Evolutionary conservation across 2,329 filamentous ascomycete genomes (phyloP).

Genomic region (Chalaropsis thielavioides): DNA sequence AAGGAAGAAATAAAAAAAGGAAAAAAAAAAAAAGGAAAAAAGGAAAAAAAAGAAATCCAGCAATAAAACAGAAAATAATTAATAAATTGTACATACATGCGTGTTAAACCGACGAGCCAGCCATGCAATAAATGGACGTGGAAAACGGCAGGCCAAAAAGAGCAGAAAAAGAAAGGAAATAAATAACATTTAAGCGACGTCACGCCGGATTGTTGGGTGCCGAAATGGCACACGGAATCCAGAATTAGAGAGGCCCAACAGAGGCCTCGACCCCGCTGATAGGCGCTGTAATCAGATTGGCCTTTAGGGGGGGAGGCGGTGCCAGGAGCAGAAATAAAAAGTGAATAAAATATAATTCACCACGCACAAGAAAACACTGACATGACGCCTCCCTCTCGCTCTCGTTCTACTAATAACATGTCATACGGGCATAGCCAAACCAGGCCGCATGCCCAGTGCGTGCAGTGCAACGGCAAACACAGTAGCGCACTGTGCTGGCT

Average conservation of each 20-base stretch:
- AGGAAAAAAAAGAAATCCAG: not conserved
- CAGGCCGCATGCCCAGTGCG: too few species aligned
- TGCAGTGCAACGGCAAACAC: too few species aligned
- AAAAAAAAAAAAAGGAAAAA: not conserved
- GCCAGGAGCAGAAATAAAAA: not conserved
- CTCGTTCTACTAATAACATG: too few species aligned
- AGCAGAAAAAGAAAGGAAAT: not conserved
- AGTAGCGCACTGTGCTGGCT: too few species aligned
- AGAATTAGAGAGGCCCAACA: not conserved
- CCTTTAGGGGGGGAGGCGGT: not conserved
- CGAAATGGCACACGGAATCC: not conserved
- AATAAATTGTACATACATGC: not conserved
- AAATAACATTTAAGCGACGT: slow-evolving; percentile 15
- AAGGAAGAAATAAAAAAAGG: not conserved
- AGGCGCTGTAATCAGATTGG: not conserved
- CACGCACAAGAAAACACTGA: too few species aligned
- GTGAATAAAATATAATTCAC: too few species aligned
- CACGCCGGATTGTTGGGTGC: slow-evolving; percentile 3
- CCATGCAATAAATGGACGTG: not conserved
- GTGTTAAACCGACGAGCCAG: not conserved
- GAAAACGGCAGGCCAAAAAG: not conserved
- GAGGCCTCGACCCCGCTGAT: not conserved
- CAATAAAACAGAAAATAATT: not conserved
- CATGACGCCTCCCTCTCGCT: too few species aligned
- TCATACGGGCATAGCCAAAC: too few species aligned